A percentile compares a stretch with the other conserved stretches of the same genome.
phyloP scores from a whole-genome alignment of 768 basidiomycete genomes.

The Candolleomyces aberdarensis region DNA sequence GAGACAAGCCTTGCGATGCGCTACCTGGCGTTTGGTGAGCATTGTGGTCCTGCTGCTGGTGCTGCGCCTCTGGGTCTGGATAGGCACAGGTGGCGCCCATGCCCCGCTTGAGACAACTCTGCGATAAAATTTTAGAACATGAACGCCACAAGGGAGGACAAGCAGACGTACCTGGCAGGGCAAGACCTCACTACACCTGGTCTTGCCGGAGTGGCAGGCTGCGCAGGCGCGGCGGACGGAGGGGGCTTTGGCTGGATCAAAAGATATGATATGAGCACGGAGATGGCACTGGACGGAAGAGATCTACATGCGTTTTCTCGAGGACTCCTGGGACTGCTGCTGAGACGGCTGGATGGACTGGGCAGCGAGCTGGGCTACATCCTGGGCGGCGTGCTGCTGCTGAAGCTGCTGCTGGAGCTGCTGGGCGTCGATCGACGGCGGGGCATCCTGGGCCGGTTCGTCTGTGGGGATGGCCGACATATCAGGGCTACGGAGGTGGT shows the following conservation, averaged over 20 bases:
- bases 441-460: slow-evolving; percentile 53
- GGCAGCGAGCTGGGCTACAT: slow-evolving; percentile 12
- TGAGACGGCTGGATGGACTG: slow-evolving; percentile 24
- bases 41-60: slow-evolving; percentile 28
- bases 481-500: slow-evolving; percentile 19
- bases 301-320: slow-evolving; percentile 58
- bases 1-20: background rate
- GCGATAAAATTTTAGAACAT: slow-evolving; percentile 4
- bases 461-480: slow-evolving; percentile 76
- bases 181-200: slow-evolving; percentile 76
- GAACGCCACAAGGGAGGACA: background rate
- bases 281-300: slow-evolving; percentile 11
- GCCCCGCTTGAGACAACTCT: slow-evolving; percentile 84
- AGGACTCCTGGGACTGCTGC: slow-evolving; percentile 27
- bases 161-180: slow-evolving; percentile 65
- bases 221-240: slow-evolving; percentile 79
- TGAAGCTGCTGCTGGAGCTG: slow-evolving; percentile 53
- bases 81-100: slow-evolving; percentile 69
- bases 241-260: slow-evolving; percentile 64
- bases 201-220: slow-evolving; percentile 82
- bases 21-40: slow-evolving; percentile 38
- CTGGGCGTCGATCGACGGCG: slow-evolving; percentile 57
- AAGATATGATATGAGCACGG: slow-evolving; percentile 18
- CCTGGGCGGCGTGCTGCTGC: slow-evolving; percentile 24
- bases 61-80: slow-evolving; percentile 66